These are phyloP conservation scores for Didymella exigua DNA, from an alignment of 2,329 filamentous ascomycete species.

Conservation along the genomic window DNA sequence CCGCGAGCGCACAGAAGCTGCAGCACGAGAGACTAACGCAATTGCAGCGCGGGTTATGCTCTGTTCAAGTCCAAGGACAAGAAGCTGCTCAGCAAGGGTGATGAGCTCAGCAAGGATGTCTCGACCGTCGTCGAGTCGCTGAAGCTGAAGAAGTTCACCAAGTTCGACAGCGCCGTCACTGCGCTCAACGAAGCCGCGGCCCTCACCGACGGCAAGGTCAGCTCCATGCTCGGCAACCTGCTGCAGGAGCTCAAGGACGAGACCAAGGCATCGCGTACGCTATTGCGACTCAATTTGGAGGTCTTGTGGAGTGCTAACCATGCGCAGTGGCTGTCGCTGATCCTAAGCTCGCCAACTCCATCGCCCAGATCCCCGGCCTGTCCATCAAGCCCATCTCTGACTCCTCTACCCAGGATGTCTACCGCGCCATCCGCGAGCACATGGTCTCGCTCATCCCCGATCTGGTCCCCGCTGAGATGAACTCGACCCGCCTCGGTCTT, in stretches of 20 bases:
- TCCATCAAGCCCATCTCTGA: conserved; percentile 85
- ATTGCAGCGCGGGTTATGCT: conserved; percentile 89
- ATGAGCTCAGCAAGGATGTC: conserved; percentile 74
- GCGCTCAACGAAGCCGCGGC: conserved; percentile 81
- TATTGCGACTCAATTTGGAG: neutral
- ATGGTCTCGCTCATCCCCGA: conserved; percentile 89
- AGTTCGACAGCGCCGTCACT: conserved; percentile 91
- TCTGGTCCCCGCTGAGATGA: conserved; percentile 81
- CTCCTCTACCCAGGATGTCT: conserved; percentile 82
- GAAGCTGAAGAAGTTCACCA: conserved; percentile 94
- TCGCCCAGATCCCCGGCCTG: conserved; percentile 87
- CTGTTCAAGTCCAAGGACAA: conserved; percentile 99
- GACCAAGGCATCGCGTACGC: conserved; percentile 79
- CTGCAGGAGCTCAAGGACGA: conserved; percentile 93
- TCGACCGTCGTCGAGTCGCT: conserved; percentile 89
- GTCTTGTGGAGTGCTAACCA: conserved; percentile 18
- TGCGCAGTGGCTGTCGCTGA: conserved; percentile 79
- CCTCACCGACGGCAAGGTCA: conserved; percentile 92
- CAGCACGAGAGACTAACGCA: conserved; percentile 23
- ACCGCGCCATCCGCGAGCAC: conserved; percentile 91
- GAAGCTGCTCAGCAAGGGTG: conserved; percentile 90
- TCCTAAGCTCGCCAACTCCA: conserved; percentile 85
- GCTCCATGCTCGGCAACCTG: conserved; percentile 79
- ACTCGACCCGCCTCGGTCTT: conserved; percentile 93
- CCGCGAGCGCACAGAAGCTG: conserved; percentile 13